Evolutionary conservation across 495 filamentous ascomycete genomes (phyloP).

Genomic region (Coniosporium apollinis): DNA sequence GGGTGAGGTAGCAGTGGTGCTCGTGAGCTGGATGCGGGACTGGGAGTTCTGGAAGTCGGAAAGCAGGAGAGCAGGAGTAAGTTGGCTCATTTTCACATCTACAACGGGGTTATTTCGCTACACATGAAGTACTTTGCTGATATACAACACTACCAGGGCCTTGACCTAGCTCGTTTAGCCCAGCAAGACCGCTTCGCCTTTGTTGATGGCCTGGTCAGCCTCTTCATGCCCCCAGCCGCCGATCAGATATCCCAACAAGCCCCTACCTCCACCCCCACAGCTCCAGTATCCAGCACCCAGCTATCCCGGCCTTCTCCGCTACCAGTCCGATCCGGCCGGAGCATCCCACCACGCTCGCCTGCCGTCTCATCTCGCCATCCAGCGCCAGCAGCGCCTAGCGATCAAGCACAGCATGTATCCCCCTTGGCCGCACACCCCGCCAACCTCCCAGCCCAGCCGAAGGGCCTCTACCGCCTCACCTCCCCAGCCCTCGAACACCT

Average conservation of each 20-base stretch:
- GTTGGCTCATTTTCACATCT: conserved; percentile 5
- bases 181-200: conserved; percentile 45
- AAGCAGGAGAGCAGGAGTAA: conserved; percentile 10
- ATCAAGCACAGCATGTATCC: no score
- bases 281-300: no score
- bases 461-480: not conserved
- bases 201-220: conserved; percentile 50
- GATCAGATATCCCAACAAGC: no score
- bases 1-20: conserved; percentile 33
- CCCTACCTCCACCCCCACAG: no score
- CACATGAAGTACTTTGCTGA: not conserved
- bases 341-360: not conserved
- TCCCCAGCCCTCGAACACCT: conserved; percentile 2
- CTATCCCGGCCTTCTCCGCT: no score
- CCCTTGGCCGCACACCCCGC: no score
- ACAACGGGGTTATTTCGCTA: no score
- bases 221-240: no score
- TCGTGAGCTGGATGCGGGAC: conserved; percentile 68
- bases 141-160: conserved; percentile 27
- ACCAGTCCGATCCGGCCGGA: no score
- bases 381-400: no score
- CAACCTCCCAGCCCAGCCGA: not conserved
- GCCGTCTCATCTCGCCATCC: not conserved
- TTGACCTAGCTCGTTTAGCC: conserved; percentile 48
- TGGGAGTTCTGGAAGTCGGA: conserved; percentile 50